Conservation (phyloP, 1,284 basidiomycete species). For the Moniliophthora roreri region DNA sequence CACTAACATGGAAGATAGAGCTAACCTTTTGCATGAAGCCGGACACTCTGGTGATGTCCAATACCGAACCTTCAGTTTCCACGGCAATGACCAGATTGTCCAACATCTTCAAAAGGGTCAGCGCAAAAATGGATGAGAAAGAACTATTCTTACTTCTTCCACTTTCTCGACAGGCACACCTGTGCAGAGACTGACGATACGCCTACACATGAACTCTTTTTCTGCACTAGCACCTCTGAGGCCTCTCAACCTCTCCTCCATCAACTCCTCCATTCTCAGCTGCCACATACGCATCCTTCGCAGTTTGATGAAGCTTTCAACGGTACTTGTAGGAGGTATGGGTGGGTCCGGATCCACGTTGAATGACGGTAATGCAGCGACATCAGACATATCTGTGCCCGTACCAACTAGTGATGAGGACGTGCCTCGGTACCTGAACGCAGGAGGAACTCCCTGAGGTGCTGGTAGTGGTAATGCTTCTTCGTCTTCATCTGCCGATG, state of each 20-base stretch:
- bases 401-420: slow-evolving; percentile 59
- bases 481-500: slow-evolving; percentile 17
- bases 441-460: slow-evolving; percentile 8
- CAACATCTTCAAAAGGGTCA: slow-evolving; percentile 62
- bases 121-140: slow-evolving; percentile 10
- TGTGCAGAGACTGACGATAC: slow-evolving; percentile 88
- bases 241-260: slow-evolving; percentile 67
- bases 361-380: slow-evolving; percentile 46
- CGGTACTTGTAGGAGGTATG: slow-evolving; percentile 59
- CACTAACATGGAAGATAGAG: background rate
- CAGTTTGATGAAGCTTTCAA: slow-evolving; percentile 65
- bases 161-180: slow-evolving; percentile 87
- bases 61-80: slow-evolving; percentile 83
- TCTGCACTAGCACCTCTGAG: slow-evolving; percentile 81
- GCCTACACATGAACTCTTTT: slow-evolving; percentile 88
- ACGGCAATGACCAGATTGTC: slow-evolving; percentile 87
- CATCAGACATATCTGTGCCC: slow-evolving; percentile 20
- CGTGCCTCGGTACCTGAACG: slow-evolving; percentile 68
- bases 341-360: slow-evolving; percentile 66
- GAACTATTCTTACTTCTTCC: slow-evolving; percentile 69
- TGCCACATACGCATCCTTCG: slow-evolving; percentile 83
- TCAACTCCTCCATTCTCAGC: slow-evolving; percentile 69
- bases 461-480: slow-evolving; percentile 8
- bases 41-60: slow-evolving; percentile 85
- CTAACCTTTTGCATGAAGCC: slow-evolving; percentile 85